phyloP scores from a whole-genome alignment of 2,329 filamentous ascomycete genomes.

The Myriosclerotinia curreyana region DNA sequence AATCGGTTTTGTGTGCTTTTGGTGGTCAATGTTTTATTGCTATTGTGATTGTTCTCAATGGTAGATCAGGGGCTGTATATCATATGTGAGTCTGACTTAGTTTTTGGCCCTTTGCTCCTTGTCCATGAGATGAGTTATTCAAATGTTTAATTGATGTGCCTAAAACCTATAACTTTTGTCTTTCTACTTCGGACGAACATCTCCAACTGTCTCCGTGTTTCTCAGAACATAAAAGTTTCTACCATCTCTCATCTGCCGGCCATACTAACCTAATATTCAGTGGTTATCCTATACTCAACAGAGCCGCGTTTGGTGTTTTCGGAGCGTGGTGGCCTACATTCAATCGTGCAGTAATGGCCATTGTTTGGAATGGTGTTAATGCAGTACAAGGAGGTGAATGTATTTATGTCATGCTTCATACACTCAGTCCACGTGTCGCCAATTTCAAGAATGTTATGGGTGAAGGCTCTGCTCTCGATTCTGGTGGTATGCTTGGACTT shows the following conservation, averaged over 20 bases:
- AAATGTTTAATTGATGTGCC: too few species aligned
- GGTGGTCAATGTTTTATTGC: constrained; percentile 45
- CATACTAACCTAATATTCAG: constrained; percentile 4
- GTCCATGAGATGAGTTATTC: background rate
- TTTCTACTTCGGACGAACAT: background rate
- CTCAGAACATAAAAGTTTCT: background rate
- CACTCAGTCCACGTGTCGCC: constrained; percentile 44
- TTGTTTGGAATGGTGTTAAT: constrained; percentile 47
- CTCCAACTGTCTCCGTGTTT: background rate
- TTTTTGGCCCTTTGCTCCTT: background rate
- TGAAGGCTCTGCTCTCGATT: constrained; percentile 42
- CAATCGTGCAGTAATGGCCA: constrained; percentile 41
- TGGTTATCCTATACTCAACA: constrained; percentile 44
- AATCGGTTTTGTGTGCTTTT: constrained; percentile 44
- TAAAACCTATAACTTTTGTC: background rate
- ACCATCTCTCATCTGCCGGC: background rate
- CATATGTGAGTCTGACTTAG: constrained; percentile 38
- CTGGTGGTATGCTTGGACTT: constrained; percentile 45
- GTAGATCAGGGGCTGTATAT: constrained; percentile 45
- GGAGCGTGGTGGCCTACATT: constrained; percentile 47
- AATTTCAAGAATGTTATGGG: constrained; percentile 44
- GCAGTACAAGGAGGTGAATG: constrained; percentile 39
- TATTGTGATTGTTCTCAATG: constrained; percentile 45
- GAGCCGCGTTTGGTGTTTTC: constrained; percentile 46
- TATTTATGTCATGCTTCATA: constrained; percentile 44